A percentile compares a stretch with the other conserved stretches of the same genome.
Evolutionary conservation across 768 basidiomycete species (phyloP).

Genomic region (Xerocomellus amylosporus): DNA sequence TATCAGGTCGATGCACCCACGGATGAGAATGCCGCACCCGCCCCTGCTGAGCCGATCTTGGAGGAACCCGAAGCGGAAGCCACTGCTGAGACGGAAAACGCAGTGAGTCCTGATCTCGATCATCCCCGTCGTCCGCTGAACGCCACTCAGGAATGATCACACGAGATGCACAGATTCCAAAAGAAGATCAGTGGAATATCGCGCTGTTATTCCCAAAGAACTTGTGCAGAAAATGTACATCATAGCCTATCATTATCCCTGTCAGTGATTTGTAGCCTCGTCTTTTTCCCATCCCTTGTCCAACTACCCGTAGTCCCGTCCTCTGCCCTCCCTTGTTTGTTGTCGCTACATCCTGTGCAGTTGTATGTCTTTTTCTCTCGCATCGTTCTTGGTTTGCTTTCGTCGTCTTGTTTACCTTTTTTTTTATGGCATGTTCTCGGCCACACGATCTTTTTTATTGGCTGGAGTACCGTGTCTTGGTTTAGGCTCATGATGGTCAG

Average conservation of each 20-base stretch:
- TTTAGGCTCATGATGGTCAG: background rate
- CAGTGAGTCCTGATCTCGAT: constrained; percentile 13
- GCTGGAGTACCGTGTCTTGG: constrained; percentile 10
- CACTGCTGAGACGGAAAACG: constrained; percentile 38
- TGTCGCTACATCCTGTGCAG: constrained; percentile 19
- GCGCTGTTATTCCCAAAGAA: constrained; percentile 14
- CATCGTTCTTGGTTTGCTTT: constrained; percentile 27
- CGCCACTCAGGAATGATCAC: constrained; percentile 19
- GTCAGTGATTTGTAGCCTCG: constrained; percentile 27
- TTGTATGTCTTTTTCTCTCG: constrained; percentile 17
- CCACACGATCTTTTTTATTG: constrained; percentile 14
- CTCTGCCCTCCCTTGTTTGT: constrained; percentile 3
- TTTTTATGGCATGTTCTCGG: constrained; percentile 10
- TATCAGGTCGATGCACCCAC: constrained; percentile 35
- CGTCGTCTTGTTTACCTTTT: constrained; percentile 5
- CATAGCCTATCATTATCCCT: constrained; percentile 34
- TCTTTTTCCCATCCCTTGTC: constrained; percentile 4
- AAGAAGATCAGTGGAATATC: constrained; percentile 13
- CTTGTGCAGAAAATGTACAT: constrained; percentile 33
- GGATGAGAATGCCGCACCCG: constrained; percentile 39
- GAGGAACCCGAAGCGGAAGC: constrained; percentile 53
- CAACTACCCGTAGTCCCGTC: constrained; percentile 18
- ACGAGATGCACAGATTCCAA: constrained; percentile 13
- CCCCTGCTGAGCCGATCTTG: constrained; percentile 46
- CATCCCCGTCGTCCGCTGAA: background rate